These are phyloP conservation scores for Lotus japonicus DNA, from an alignment of 306 rosid genomes.

Conservation along the genomic window DNA sequence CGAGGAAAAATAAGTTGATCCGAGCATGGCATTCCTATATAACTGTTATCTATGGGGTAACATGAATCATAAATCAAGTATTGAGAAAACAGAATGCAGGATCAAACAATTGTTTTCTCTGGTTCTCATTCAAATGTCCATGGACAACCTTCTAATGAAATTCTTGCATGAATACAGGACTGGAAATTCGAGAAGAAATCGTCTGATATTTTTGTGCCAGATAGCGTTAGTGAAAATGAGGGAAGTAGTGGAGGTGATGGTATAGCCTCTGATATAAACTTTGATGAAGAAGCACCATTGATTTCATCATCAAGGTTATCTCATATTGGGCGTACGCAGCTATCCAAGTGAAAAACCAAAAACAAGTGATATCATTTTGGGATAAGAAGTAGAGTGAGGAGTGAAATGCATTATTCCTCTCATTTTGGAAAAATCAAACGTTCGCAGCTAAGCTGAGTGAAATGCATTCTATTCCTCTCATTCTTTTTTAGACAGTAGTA, in stretches of 20 bases:
- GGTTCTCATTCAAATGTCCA: no score
- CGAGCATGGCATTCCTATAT: no score
- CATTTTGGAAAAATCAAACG: no score
- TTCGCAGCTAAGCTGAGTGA: no score
- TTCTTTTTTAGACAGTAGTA: slow-evolving; percentile 30
- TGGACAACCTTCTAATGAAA: no score
- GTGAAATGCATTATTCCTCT: slow-evolving; percentile 21
- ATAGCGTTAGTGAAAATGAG: slow-evolving; percentile 23
- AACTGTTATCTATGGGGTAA: no score
- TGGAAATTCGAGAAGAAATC: slow-evolving; percentile 86
- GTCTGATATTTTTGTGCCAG: slow-evolving; percentile 53
- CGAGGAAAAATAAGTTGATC: no score
- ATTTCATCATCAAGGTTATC: slow-evolving; percentile 61
- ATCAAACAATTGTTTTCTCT: no score
- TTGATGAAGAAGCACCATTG: slow-evolving; percentile 67
- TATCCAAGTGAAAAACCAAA: slow-evolving; percentile 16
- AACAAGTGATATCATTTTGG: not conserved
- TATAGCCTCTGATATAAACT: slow-evolving; percentile 29
- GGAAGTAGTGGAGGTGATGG: slow-evolving; percentile 37
- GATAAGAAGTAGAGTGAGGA: slow-evolving; percentile 19
- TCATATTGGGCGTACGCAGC: slow-evolving; percentile 25
- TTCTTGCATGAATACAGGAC: slow-evolving; percentile 39
- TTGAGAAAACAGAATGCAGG: no score
- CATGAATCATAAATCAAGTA: no score
- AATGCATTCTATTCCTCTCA: slow-evolving; percentile 25